Base-by-base conservation (phyloP, 768 basidiomycete genomes). In the Paxillus ammoniavirescens region DNA sequence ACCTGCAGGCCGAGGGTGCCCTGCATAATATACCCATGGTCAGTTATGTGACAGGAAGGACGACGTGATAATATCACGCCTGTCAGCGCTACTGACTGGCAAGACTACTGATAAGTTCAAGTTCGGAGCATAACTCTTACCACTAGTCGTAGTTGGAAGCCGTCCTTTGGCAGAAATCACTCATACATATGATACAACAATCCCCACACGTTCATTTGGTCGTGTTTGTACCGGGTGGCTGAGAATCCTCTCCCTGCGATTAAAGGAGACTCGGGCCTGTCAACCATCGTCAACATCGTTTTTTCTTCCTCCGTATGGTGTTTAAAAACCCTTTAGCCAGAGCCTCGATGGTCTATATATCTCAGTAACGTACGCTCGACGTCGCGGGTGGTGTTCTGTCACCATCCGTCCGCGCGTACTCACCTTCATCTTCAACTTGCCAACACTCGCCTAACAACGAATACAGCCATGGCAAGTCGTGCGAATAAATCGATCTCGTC, bases 361-460 rank as follows among this genome's bases (percentile, higher is more conserved):
- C 62, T 65, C 78, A 83, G 78, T 78, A 82, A 77, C 80, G 69
- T 73, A 72, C 71, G 72, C 73, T 73, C 73, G 67, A 65, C 75
- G 78, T 82, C 79, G 80, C 81, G 82, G 83, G 77, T 77, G 80
- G 75, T 76, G 72, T 65, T 57, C 56, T 66, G 72, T 68, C 73
- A 63, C 68, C 69, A 67, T 61, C 70, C 73, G 70, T 66, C 63
- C 67, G 65, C 61, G 71, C 64, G 58, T 57, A 56, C 59, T 42
- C 35, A 31, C 41, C 52, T 1, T 21, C 42, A 45, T 49, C 57
- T 23, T 31, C 26, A 41, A 8, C 42, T 37, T 13, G 38, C 15
- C 33, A 47, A 54, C 9, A 17, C 40, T 60, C 62, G 52, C 52
- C 54, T 49, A 60, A 56, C 55, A 35, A 52, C 52, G 28, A 43